A percentile compares a stretch with the other conserved stretches of the same genome.
These are phyloP conservation scores for Magnusiomyces starmeri DNA, from an alignment of 1,139 yeast species.

Conservation along the genomic window DNA sequence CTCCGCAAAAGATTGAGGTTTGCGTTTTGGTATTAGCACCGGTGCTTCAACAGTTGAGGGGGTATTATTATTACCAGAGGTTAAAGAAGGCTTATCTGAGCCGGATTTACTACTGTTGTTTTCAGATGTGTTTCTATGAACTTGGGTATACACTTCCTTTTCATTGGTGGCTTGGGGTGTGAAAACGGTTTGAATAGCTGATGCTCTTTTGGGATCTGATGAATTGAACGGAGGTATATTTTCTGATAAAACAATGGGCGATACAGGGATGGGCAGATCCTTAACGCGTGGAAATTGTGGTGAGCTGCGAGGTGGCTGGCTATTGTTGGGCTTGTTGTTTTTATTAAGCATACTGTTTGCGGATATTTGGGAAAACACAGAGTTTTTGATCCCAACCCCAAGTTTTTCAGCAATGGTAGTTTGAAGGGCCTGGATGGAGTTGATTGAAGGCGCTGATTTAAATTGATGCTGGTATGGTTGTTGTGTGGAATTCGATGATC, in stretches of 20 bases:
- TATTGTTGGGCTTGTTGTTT: background rate
- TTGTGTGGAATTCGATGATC: background rate
- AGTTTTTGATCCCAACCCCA: too few relatives aligned
- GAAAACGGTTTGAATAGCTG: background rate
- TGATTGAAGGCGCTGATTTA: slow-evolving; percentile 10
- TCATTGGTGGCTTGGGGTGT: slow-evolving; percentile 2
- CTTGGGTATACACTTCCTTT: background rate
- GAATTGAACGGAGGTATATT: slow-evolving; percentile 2
- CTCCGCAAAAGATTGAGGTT: background rate
- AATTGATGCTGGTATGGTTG: background rate
- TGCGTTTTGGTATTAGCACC: background rate
- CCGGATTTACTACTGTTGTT: background rate
- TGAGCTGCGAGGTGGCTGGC: background rate
- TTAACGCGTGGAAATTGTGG: background rate
- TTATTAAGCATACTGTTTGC: background rate
- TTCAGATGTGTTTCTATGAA: background rate
- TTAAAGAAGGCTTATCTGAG: background rate
- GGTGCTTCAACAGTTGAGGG: background rate
- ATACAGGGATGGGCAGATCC: slow-evolving; percentile 3
- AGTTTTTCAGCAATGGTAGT: slow-evolving; percentile 17
- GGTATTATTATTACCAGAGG: background rate
- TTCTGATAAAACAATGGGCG: slow-evolving; percentile 6
- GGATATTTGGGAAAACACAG: too few relatives aligned
- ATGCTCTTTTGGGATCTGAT: background rate
- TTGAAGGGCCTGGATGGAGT: slow-evolving; percentile 16